Base-by-base conservation (phyloP, 805 yeast species). In the Yarrowia porcina region DNA sequence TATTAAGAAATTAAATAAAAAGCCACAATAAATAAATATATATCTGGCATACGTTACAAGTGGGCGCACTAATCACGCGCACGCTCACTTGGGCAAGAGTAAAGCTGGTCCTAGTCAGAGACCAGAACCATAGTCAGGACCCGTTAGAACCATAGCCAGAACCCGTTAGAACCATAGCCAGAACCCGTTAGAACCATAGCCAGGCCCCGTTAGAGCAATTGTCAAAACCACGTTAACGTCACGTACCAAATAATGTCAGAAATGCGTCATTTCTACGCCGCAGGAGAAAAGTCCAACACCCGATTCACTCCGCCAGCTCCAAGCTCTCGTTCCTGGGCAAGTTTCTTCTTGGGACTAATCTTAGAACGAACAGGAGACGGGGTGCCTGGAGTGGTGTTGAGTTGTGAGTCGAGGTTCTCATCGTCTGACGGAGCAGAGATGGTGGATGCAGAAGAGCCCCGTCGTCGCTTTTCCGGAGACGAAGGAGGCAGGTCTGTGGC, bases 361-460 rank as follows among this genome's bases (percentile, higher is more conserved):
- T 41, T 56, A 30, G 49, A 27, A 15, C 39, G 35, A 20, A 56
- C 49, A 6, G 61, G 61, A 9, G 61, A 56, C 10, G 61, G 61
- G 13, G 61, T 56, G 12, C 61, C 61, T 2, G 61, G 61, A 15
- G 61, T 56, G 10, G 61, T 56, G 36, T 28, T 41, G 12, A 56
- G 44, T 27, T 38, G 42, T 6, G 60, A 56, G 21, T 50, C 63
- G 6, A 56, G 27, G 4, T 69, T 69, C 45, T 72, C 75, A 33
- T 71, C 74, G 25, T 74, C 76, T 35, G 71, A 68, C 12, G 67
- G 67, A 9, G 70, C 70, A 8, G 76, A 69, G n/a, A 69, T 69
- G 7, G 76, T 75, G 3, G 77, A 72, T 10, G 76, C 73, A 56
- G 72, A 69, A 32, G 75, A 71, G 10, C 71, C 69, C 11, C 77